A percentile compares a stretch with the other conserved stretches of the same genome.
phyloP scores from a whole-genome alignment of 2,329 filamentous ascomycete genomes.

The Aspergillus versicolor region DNA sequence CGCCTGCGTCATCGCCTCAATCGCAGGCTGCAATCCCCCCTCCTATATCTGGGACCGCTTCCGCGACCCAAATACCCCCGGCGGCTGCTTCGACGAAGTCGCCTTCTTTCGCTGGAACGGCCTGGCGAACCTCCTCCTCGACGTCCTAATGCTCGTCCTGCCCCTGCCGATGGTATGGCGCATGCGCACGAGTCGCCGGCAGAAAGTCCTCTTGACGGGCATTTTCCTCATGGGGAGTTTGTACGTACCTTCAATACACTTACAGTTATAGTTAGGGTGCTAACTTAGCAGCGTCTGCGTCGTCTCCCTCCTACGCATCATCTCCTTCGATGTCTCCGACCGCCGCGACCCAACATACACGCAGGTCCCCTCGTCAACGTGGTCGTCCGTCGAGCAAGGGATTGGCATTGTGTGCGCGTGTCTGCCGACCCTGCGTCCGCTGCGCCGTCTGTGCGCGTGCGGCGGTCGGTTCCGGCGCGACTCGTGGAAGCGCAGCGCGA shows the following conservation, averaged over 20 bases:
- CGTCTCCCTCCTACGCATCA: slow-evolving; percentile 25
- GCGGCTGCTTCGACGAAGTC: slow-evolving; percentile 22
- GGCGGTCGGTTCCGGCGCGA: not conserved
- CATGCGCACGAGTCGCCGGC: slow-evolving; percentile 20
- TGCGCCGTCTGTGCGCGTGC: not conserved
- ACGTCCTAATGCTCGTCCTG: slow-evolving; percentile 27
- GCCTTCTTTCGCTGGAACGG: slow-evolving; percentile 28
- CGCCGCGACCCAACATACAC: slow-evolving; percentile 18
- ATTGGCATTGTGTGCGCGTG: slow-evolving; percentile 29
- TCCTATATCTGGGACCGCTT: slow-evolving; percentile 23
- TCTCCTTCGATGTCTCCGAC: slow-evolving; percentile 17
- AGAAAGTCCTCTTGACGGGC: slow-evolving; percentile 23
- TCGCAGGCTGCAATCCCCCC: slow-evolving; percentile 23
- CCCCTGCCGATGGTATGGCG: slow-evolving; percentile 29
- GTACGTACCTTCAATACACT: slow-evolving; percentile 6
- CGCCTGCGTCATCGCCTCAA: slow-evolving; percentile 18
- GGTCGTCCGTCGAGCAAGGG: slow-evolving; percentile 31
- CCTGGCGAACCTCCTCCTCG: slow-evolving; percentile 25
- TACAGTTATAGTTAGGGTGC: no score
- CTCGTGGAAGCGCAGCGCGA: not conserved
- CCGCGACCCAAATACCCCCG: not conserved
- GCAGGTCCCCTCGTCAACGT: slow-evolving; percentile 21
- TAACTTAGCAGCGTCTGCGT: slow-evolving; percentile 21
- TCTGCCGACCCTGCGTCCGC: slow-evolving; percentile 28
- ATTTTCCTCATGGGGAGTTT: slow-evolving; percentile 28